Evolutionary conservation across 371 early-diverging fungal genomes (phyloP).

Genomic region (Quaeritorhiza haematococci): DNA sequence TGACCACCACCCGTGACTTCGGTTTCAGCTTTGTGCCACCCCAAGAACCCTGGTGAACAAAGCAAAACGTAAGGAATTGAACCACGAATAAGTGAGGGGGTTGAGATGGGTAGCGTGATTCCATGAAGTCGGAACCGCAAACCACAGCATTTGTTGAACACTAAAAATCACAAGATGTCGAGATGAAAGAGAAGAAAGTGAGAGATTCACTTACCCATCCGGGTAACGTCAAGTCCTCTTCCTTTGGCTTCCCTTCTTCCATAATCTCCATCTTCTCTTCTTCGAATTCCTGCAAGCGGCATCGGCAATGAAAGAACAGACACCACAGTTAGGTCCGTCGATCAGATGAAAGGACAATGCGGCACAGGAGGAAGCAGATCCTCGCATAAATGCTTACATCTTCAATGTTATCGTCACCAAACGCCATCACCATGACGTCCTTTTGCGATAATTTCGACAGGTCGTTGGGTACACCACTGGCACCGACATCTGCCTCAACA

Average conservation of each 20-base stretch:
- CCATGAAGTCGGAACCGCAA: no score
- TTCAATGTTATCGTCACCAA: constrained; percentile 86
- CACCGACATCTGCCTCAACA: constrained; percentile 31
- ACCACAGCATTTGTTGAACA: no score
- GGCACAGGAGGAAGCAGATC: background rate
- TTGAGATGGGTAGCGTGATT: no score
- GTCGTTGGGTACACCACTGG: constrained; percentile 20
- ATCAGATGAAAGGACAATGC: background rate
- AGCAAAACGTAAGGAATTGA: no score
- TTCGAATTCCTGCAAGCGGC: constrained; percentile 66
- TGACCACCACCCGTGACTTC: constrained; percentile 56
- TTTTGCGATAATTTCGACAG: constrained; percentile 55
- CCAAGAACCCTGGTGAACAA: constrained; percentile 68
- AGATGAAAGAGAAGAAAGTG: no score
- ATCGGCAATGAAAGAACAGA: background rate
- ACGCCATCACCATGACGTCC: constrained; percentile 87
- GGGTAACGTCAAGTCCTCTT: constrained; percentile 78
- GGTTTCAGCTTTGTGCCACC: constrained; percentile 58
- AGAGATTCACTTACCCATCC: constrained; percentile 70
- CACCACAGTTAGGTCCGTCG: background rate
- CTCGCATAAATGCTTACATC: background rate
- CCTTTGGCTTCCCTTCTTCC: constrained; percentile 69
- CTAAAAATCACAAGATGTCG: no score
- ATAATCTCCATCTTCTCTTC: constrained; percentile 69
- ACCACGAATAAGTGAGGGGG: no score